phyloP scores from a whole-genome alignment of 2,329 filamentous ascomycete genomes.

The Cephalotrichum gorgonifer region DNA sequence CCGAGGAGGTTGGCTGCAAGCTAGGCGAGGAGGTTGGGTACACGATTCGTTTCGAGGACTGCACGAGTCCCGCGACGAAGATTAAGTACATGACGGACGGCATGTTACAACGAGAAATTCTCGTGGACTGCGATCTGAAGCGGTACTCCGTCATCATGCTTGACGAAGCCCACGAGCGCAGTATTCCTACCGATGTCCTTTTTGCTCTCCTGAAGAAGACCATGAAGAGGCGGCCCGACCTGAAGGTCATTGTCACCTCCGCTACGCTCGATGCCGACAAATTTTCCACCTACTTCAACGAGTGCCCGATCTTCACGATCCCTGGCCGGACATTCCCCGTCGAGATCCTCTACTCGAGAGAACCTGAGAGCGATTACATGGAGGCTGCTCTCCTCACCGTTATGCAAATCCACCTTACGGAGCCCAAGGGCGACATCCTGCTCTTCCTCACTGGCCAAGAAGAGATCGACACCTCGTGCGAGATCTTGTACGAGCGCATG shows the following conservation, averaged over 20 bases:
- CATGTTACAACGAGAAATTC: slow-evolving; percentile 91
- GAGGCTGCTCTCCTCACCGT: slow-evolving; percentile 91
- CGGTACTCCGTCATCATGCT: slow-evolving; percentile 96
- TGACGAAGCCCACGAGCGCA: slow-evolving; percentile 95
- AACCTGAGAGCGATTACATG: slow-evolving; percentile 92
- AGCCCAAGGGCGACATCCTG: slow-evolving; percentile 88
- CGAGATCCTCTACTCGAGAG: slow-evolving; percentile 87
- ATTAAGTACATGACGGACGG: slow-evolving; percentile 99
- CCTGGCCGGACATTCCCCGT: slow-evolving; percentile 92
- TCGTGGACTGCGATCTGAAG: slow-evolving; percentile 80
- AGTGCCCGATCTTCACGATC: slow-evolving; percentile 93
- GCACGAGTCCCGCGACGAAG: slow-evolving; percentile 73
- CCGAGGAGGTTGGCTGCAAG: slow-evolving; percentile 87
- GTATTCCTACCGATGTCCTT: slow-evolving; percentile 88
- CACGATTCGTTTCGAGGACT: slow-evolving; percentile 95
- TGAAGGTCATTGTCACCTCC: slow-evolving; percentile 94
- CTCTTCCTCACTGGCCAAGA: slow-evolving; percentile 95
- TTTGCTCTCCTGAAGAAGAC: slow-evolving; percentile 95
- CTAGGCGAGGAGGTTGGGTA: slow-evolving; percentile 92
- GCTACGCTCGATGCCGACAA: slow-evolving; percentile 96
- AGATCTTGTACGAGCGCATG: slow-evolving; percentile 91
- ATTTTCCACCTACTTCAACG: slow-evolving; percentile 92
- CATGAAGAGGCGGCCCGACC: slow-evolving; percentile 69
- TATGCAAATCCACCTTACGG: slow-evolving; percentile 95
- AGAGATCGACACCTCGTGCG: slow-evolving; percentile 91